Percentiles rank a stretch among this genome's conserved stretches.
phyloP scores from a whole-genome alignment of 2,329 filamentous ascomycete genomes.

The Clonostachys rhizophaga region DNA sequence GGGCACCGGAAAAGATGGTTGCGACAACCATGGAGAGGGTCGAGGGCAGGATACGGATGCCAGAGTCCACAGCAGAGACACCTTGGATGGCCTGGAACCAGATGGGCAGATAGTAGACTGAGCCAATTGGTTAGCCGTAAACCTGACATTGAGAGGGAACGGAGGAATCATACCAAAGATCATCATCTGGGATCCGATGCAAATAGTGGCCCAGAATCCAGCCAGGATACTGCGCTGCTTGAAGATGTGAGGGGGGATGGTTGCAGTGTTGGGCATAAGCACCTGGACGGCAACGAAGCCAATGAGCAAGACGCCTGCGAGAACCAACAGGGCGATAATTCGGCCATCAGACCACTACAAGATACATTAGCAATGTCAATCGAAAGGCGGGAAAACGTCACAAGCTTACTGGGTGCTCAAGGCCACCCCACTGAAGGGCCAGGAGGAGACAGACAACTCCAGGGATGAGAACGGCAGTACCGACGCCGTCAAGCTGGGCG shows the following conservation, averaged over 20 bases:
- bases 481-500: constrained; percentile 10
- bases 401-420: constrained; percentile 10
- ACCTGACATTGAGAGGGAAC: constrained; percentile 28
- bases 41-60: constrained; percentile 52
- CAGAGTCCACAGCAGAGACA: constrained; percentile 46
- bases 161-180: background rate
- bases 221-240: constrained; percentile 25
- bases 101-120: background rate
- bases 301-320: constrained; percentile 25
- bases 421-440: constrained; percentile 37
- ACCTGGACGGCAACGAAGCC: constrained; percentile 28
- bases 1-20: constrained; percentile 39
- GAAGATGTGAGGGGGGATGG: constrained; percentile 27
- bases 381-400: too few species aligned
- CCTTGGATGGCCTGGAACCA: constrained; percentile 35
- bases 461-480: constrained; percentile 10
- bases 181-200: background rate
- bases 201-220: constrained; percentile 13
- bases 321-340: constrained; percentile 22
- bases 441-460: constrained; percentile 31
- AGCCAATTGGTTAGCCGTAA: constrained; percentile 26
- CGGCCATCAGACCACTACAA: constrained; percentile 20
- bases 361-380: constrained; percentile 1
- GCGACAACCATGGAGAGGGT: constrained; percentile 50
- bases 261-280: constrained; percentile 22